A percentile compares a stretch with the other conserved stretches of the same genome.
phyloP scores from a whole-genome alignment of 495 filamentous ascomycete genomes.

The Wilcoxina mikolae region DNA sequence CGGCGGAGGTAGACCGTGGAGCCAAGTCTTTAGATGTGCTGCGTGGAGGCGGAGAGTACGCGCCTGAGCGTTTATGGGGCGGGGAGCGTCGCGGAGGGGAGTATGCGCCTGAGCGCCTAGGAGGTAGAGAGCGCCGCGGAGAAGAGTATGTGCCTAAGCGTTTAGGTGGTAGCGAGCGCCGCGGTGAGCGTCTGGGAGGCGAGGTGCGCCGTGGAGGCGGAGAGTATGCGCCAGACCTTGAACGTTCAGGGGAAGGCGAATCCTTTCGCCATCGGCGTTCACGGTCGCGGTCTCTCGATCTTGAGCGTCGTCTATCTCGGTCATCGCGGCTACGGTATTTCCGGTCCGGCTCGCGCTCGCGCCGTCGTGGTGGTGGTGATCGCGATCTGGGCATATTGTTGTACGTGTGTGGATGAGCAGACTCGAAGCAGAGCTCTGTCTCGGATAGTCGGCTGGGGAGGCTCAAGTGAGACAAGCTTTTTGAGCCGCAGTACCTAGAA shows the following conservation, averaged over 20 bases:
- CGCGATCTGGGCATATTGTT: constrained; percentile 12
- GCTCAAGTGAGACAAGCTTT: no score
- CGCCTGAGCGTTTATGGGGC: neutral
- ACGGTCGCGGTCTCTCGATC: constrained; percentile 1
- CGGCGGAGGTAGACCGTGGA: neutral
- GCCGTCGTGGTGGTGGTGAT: constrained; percentile 14
- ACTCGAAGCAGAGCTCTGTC: no score
- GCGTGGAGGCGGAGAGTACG: neutral
- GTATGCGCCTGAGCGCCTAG: neutral
- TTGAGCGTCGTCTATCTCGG: neutral
- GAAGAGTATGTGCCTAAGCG: neutral
- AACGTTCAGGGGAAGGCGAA: neutral
- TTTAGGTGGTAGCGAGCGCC: neutral
- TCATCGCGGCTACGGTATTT: constrained; percentile 6
- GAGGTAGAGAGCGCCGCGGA: neutral
- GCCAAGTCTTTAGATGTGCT: neutral
- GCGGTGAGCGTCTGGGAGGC: neutral
- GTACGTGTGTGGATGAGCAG: no score
- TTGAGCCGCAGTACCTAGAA: no score
- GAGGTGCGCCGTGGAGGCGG: neutral
- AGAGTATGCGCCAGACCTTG: neutral
- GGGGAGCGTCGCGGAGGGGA: neutral
- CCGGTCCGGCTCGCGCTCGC: constrained; percentile 7
- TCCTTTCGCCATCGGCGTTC: neutral
- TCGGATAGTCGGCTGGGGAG: no score